phyloP scores from a whole-genome alignment of 352 stramenopile species.

The Phytophthora citrophthora region DNA sequence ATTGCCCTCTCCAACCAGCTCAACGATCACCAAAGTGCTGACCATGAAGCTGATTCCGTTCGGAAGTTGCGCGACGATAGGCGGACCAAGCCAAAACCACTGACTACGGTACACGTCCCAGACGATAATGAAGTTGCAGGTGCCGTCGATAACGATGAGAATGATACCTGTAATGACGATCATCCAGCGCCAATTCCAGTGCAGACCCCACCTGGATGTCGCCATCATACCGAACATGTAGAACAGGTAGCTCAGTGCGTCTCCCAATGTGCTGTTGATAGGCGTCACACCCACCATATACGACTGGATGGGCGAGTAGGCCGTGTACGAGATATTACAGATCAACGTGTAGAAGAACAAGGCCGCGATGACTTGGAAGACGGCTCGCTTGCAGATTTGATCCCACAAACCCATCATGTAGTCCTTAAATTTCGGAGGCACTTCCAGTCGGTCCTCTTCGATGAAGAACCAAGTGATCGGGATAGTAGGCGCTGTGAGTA shows the following conservation, averaged over 20 bases:
- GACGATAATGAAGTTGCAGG: conserved; percentile 40
- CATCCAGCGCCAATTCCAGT: conserved; percentile 55
- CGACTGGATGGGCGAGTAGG: conserved; percentile 36
- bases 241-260: conserved; percentile 34
- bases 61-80: conserved; percentile 42
- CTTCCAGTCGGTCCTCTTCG: conserved; percentile 25
- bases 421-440: conserved; percentile 25
- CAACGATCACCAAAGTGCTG: conserved; percentile 46
- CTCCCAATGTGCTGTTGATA: conserved; percentile 38
- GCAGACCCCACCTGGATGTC: conserved; percentile 44
- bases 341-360: conserved; percentile 45
- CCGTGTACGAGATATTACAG: conserved; percentile 33
- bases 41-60: conserved; percentile 50
- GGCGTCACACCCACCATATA: conserved; percentile 37
- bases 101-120: conserved; percentile 50
- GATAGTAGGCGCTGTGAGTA: conserved; percentile 44
- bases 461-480: conserved; percentile 58
- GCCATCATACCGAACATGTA: conserved; percentile 42
- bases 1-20: conserved; percentile 49
- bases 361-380: conserved; percentile 58
- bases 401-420: conserved; percentile 47
- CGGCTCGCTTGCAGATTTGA: conserved; percentile 40
- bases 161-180: conserved; percentile 34
- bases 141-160: conserved; percentile 36
- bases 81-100: conserved; percentile 53